Evolutionary conservation across 2,329 filamentous ascomycete genomes (phyloP), one percentile per base, ranked within the genome.

Genomic region (Parastagonospora nodorum): DNA sequence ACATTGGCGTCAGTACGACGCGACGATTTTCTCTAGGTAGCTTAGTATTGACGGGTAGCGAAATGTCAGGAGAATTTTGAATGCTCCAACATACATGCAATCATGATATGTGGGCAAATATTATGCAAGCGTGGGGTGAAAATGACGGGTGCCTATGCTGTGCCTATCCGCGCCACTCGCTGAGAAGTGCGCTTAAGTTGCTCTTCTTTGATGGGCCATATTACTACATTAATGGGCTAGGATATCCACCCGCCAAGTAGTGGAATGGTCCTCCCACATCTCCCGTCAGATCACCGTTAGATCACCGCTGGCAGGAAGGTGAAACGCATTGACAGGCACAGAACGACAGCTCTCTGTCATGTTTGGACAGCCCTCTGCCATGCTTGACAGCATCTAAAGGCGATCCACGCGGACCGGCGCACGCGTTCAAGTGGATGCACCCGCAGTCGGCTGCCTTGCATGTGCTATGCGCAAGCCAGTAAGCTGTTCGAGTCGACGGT

Each of bases 251-350:
- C 27, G 24, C 12, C 14, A n/a, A 29, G 24, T 29, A 28, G 39
- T 44, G 24, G 19, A 38, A 49, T 47, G 33, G 14, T 15, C 35
- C 31, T 45, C 39, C 35, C 12, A 47, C 56, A 41, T 39, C 42
- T 39, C 46, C 47, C 42, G 43, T 50, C 33, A 36, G 42, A 48
- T 53, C 37, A 33, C 41, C 29, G 37, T 32, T 40, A 39, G 42
- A 35, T 43, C 42, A 53, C 19, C 19, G 19, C 19, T 24, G 19
- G 19, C 19, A 24, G 19, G 19, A 24, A 24, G 19, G 56, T 61
- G 58, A 58, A 55, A 61, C 57, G 51, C 43, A 53, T 41, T 42
- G 48, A 42, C 45, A 54, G 54, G 33, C 48, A 39, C 48, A 51
- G 43, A 37, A 49, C 45, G 29, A 50, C 16, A 46, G 36, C 14